A percentile compares a stretch with the other conserved stretches of the same genome.
Evolutionary conservation across 495 filamentous ascomycete genomes (phyloP).

Genomic region (Tuber microsphaerosporum): DNA sequence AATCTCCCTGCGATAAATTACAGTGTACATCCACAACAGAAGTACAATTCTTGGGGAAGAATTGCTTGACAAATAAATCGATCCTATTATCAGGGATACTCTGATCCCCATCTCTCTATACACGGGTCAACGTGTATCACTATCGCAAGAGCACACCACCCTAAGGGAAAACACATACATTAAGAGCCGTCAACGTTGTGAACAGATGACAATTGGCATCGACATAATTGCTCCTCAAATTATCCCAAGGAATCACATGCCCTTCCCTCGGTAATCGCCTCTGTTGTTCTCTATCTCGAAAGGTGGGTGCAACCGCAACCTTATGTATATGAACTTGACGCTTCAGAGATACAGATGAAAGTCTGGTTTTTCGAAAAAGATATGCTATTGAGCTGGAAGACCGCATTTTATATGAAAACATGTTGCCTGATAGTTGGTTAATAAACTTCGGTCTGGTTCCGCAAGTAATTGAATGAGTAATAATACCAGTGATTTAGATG

Average conservation of each 20-base stretch:
- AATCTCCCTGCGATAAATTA: constrained; percentile 19
- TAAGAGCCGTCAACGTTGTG: constrained; percentile 21
- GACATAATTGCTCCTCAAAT: constrained; percentile 30
- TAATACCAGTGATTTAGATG: neutral
- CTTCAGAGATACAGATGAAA: neutral
- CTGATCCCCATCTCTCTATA: constrained; percentile 12
- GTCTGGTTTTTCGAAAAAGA: neutral
- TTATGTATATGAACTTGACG: constrained; percentile 49
- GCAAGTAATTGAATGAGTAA: neutral
- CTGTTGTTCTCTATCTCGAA: neutral
- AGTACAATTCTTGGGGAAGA: constrained; percentile 25
- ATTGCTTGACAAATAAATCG: constrained; percentile 18
- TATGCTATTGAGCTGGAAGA: neutral
- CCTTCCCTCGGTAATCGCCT: constrained; percentile 9
- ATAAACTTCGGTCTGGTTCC: neutral
- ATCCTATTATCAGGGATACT: constrained; percentile 19
- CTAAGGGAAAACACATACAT: constrained; percentile 13
- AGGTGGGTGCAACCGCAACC: constrained; percentile 28
- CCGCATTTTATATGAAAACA: neutral
- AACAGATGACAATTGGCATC: constrained; percentile 36
- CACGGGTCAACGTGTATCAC: neutral
- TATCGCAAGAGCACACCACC: neutral
- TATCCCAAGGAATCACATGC: constrained; percentile 22
- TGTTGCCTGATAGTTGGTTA: neutral
- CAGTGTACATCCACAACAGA: constrained; percentile 36